phyloP scores from a whole-genome alignment of 257 asterid species.

The Salvia rosmarinus region DNA sequence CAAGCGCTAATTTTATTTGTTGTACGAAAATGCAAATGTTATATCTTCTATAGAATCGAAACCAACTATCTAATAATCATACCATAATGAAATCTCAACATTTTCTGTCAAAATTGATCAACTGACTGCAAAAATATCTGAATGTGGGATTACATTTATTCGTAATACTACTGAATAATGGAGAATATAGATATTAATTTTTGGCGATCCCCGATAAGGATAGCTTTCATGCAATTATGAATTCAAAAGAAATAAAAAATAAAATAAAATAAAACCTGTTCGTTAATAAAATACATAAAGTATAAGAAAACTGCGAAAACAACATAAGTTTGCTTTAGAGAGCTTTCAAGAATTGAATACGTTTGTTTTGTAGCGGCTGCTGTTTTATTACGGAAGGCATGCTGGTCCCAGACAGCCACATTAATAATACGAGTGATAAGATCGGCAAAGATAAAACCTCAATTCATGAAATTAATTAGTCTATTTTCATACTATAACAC shows the following conservation, averaged over 20 bases:
- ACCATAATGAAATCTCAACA: neutral
- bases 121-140: too few relatives aligned
- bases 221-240: too few relatives aligned
- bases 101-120: neutral
- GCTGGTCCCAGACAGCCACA: constrained; percentile 11
- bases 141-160: too few relatives aligned
- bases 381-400: neutral
- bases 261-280: neutral
- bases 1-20: too few relatives aligned
- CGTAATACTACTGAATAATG: too few relatives aligned
- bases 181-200: too few relatives aligned
- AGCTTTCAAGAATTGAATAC: constrained; percentile 8
- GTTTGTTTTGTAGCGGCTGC: constrained; percentile 33
- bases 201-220: too few relatives aligned
- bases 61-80: neutral
- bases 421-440: neutral
- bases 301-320: neutral
- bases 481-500: neutral
- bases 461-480: too few relatives aligned
- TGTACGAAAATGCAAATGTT: too few relatives aligned
- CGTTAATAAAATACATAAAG: neutral
- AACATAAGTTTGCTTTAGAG: constrained; percentile 8
- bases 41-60: too few relatives aligned
- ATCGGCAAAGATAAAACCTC: neutral
- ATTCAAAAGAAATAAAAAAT: too few relatives aligned